Evolutionary conservation across 2,329 filamentous ascomycete species (phyloP).

Genomic region (Penicillium sp.): DNA sequence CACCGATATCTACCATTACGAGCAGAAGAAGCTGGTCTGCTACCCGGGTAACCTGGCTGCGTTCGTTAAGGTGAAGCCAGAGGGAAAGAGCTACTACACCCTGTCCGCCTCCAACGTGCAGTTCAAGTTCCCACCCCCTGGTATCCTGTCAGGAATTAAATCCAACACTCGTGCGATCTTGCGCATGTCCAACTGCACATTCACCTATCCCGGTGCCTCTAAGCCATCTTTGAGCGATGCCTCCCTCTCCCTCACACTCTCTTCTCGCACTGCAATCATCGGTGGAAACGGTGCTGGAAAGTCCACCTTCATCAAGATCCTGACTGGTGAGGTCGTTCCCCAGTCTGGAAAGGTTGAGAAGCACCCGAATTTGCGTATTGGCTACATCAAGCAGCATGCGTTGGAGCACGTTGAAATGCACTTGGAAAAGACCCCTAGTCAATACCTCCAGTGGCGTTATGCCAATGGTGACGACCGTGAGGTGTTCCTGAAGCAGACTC

Average conservation of each 20-base stretch:
- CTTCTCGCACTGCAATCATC: conserved; percentile 91
- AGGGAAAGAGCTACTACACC: conserved; percentile 97
- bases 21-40: conserved; percentile 80
- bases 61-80: conserved; percentile 84
- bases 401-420: conserved; percentile 99
- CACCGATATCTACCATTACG: conserved; percentile 98
- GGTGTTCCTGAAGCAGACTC: conserved; percentile 95
- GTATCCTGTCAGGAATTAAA: conserved; percentile 91
- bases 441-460: conserved; percentile 98
- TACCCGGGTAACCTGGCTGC: conserved; percentile 48
- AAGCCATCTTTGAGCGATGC: conserved; percentile 87
- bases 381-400: conserved; percentile 99
- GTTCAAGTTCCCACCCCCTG: conserved; percentile 97
- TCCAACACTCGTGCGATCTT: conserved; percentile 90
- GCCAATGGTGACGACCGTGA: conserved; percentile 95
- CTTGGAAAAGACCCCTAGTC: conserved; percentile 96
- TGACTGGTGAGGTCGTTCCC: conserved; percentile 87
- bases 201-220: conserved; percentile 80
- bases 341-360: conserved; percentile 86
- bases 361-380: conserved; percentile 96
- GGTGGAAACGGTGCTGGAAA: conserved; percentile 97
- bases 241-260: conserved; percentile 79
- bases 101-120: conserved; percentile 80
- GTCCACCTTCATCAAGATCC: conserved; percentile 93
- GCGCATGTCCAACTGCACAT: conserved; percentile 86